phyloP scores from a whole-genome alignment of 257 asterid genomes.

The Jaltomata sinuosa region DNA sequence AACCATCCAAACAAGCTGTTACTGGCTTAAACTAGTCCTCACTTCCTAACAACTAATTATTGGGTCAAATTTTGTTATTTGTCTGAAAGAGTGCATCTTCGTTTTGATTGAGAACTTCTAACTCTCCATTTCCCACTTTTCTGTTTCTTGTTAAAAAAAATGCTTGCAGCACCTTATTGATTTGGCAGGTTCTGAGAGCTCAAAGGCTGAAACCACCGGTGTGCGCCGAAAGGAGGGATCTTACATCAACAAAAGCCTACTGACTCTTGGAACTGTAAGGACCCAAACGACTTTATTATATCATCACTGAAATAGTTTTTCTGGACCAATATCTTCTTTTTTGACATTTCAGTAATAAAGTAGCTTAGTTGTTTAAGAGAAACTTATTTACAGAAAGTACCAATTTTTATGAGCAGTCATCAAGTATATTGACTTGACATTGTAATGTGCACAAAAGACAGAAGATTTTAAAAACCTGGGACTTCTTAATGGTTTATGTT shows the following conservation, averaged over 20 bases:
- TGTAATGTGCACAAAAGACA: background rate
- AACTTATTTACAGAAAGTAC: background rate
- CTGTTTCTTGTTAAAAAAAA: slow-evolving; percentile 6
- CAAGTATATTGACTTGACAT: background rate
- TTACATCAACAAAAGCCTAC: slow-evolving; percentile 91
- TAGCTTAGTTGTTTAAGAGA: background rate
- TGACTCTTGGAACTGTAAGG: slow-evolving; percentile 99
- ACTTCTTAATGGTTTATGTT: background rate
- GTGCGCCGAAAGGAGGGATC: slow-evolving; percentile 95
- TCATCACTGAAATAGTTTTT: slow-evolving; percentile 15
- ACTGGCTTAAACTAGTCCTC: background rate
- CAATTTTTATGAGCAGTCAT: background rate
- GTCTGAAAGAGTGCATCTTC: background rate
- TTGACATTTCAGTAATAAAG: background rate
- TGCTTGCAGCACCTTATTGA: slow-evolving; percentile 94
- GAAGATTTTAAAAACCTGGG: background rate
- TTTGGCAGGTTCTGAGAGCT: slow-evolving; percentile 99
- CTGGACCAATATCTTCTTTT: background rate
- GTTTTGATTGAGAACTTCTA: background rate
- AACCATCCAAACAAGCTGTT: background rate
- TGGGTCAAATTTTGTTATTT: background rate
- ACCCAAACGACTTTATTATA: slow-evolving; percentile 25
- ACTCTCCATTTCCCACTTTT: background rate
- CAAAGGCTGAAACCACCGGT: slow-evolving; percentile 90
- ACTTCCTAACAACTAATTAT: background rate